Base-by-base conservation (phyloP, 768 basidiomycete genomes). In the Collybia sp. region DNA sequence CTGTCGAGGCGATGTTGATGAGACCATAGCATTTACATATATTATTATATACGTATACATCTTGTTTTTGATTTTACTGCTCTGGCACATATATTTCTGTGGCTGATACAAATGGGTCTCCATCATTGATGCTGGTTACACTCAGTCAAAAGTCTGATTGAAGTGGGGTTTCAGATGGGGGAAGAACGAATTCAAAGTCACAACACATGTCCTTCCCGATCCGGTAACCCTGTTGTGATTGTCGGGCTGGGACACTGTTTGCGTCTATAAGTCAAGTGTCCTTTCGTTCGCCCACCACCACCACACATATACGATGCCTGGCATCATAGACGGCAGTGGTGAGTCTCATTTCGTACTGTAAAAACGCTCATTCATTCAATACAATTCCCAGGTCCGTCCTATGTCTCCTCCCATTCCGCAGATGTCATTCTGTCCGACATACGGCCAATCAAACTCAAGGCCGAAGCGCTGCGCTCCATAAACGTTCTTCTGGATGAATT, bases 371-470 rank as follows among this genome's bases (percentile, higher is more conserved):
- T 46, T 47, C 31, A 40, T 44, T 42, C 12, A 40, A 58, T 49
- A 37, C 32, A 30, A 33, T 30, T 41, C 44, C n/a, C 55, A 76
- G 79, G 80, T 44, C 87, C 89, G 2, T 73, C 70, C 43, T 97
- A 91, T 67, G 81, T 96, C 51, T 91, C 88, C 19, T 65, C 82
- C 12, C 80, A 82, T 53, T 92, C 90, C 30, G 91, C 93, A 38
- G 91, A 95, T 66, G 82, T 91, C 51, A 86, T 96, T 58, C 82
- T 97, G 44, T 92, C 89, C 49, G 93, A 97, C 56, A 80, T 94
- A 45, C 84, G 93, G 15, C 90, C 91, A n/a, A 93, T 90, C 53
- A 86, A 82, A 61, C 79, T 95, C 66, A 82, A 83, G 52, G 59
- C 73, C 15, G 82, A 92, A 43, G 85, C 89, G n/a, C 80, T 96